Conservation (phyloP, 306 rosid genomes). For the Medicago truncatula region DNA sequence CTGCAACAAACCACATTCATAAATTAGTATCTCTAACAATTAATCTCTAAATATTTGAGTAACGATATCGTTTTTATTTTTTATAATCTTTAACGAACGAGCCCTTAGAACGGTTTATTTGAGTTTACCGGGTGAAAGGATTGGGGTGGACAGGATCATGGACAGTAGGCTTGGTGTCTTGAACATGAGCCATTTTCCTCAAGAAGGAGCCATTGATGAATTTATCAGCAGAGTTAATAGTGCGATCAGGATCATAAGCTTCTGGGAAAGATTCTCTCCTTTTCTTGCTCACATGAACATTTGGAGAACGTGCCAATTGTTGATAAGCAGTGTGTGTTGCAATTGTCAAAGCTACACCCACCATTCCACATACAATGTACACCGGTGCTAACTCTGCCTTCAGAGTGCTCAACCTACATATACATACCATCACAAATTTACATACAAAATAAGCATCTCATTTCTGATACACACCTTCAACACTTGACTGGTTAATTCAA, state of each 20-base stretch:
- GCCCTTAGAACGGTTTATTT: too few relatives aligned
- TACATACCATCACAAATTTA: background rate
- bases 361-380: slow-evolving; percentile 44
- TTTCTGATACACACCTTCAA: too few relatives aligned
- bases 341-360: slow-evolving; percentile 8
- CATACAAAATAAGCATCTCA: too few relatives aligned
- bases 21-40: too few relatives aligned
- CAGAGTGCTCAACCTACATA: slow-evolving; percentile 24
- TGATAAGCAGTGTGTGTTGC: slow-evolving; percentile 48
- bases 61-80: too few relatives aligned
- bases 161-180: slow-evolving; percentile 16
- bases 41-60: too few relatives aligned
- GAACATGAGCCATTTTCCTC: slow-evolving; percentile 42
- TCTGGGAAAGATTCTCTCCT: slow-evolving; percentile 45
- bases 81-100: too few relatives aligned
- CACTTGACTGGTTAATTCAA: too few relatives aligned
- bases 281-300: slow-evolving; percentile 48
- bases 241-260: slow-evolving; percentile 45
- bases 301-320: slow-evolving; percentile 45
- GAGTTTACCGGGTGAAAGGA: slow-evolving; percentile 42
- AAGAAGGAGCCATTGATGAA: slow-evolving; percentile 51
- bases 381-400: slow-evolving; percentile 49
- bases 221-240: slow-evolving; percentile 38
- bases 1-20: slow-evolving; percentile 31
- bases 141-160: slow-evolving; percentile 45